These are phyloP conservation scores for Aegilops longissima DNA, from an alignment of 176 grass and related monocot species.

Conservation along the genomic window DNA sequence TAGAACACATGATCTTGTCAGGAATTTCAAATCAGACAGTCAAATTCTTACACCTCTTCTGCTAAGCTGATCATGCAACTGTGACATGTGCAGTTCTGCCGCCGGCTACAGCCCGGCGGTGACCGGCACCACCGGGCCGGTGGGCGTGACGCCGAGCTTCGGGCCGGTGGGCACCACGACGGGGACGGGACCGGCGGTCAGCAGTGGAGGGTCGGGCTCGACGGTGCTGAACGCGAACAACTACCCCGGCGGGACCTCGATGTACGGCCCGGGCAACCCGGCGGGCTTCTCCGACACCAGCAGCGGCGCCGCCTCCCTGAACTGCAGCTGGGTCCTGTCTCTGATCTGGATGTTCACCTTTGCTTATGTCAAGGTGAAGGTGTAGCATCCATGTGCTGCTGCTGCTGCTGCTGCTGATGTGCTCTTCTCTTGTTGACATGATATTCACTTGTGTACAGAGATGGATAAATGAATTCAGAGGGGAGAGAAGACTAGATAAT, in stretches of 20 bases:
- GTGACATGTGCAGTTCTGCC: slow-evolving; percentile 21
- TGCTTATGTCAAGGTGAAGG: slow-evolving; percentile 45
- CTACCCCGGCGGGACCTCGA: slow-evolving; percentile 41
- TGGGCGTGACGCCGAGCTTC: slow-evolving; percentile 7
- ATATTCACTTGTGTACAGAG: slow-evolving; percentile 35
- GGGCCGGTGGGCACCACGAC: slow-evolving; percentile 24
- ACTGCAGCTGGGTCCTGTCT: slow-evolving; percentile 36
- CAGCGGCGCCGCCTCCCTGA: slow-evolving; percentile 26
- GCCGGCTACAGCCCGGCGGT: slow-evolving; percentile 48
- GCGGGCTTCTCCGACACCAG: slow-evolving; percentile 30
- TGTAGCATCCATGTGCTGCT: slow-evolving; percentile 21
- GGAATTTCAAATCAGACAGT: neutral
- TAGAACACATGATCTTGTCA: neutral
- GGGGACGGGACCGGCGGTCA: slow-evolving; percentile 2
- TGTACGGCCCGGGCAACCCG: slow-evolving; percentile 53
- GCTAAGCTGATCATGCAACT: neutral
- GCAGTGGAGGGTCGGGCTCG: slow-evolving; percentile 50
- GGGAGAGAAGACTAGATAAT: slow-evolving; percentile 28
- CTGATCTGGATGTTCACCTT: slow-evolving; percentile 59
- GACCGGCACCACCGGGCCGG: slow-evolving; percentile 22
- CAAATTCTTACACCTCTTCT: neutral
- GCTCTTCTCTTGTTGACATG: neutral
- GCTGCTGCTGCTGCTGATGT: neutral
- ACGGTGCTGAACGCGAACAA: slow-evolving; percentile 71
- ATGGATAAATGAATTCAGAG: slow-evolving; percentile 16